Evolutionary conservation across 164 flowering plant species (phyloP).

Genomic region (Vitis cinerea): DNA sequence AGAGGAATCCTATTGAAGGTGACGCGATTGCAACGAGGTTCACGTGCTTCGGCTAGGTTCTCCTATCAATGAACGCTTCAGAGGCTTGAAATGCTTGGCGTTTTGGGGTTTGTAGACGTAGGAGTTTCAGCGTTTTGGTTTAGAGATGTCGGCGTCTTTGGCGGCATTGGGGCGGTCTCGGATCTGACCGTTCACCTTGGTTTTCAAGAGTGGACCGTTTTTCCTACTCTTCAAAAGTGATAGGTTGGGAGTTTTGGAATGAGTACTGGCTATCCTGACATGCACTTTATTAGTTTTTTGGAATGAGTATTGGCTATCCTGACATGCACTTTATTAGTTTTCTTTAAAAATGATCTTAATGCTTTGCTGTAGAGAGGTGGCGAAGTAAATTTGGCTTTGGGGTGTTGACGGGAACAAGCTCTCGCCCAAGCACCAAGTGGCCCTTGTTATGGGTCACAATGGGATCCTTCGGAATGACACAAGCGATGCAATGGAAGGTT

Average conservation of each 20-base stretch:
- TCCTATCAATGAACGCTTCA: neutral
- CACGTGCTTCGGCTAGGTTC: neutral
- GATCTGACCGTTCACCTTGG: conserved; percentile 66
- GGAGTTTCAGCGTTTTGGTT: conserved; percentile 14
- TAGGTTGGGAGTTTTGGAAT: conserved; percentile 99
- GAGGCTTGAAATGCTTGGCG: conserved; percentile 20
- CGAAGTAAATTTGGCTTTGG: conserved; percentile 97
- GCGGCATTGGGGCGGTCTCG: conserved; percentile 81
- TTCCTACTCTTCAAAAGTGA: conserved; percentile 33
- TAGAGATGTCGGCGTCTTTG: conserved; percentile 70
- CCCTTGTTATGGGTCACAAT: conserved; percentile 95
- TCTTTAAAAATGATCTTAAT: conserved; percentile 97
- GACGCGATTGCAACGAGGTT: too few relatives aligned
- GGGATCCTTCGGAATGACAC: conserved; percentile 90
- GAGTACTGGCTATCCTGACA: conserved; percentile 94
- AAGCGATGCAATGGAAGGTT: conserved; percentile 64
- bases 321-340: conserved; percentile 91
- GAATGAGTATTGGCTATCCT: conserved; percentile 98
- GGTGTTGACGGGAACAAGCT: conserved; percentile 94
- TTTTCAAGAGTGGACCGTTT: conserved; percentile 3
- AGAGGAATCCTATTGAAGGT: too few relatives aligned
- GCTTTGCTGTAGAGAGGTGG: conserved; percentile 92
- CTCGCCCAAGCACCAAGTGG: conserved; percentile 99
- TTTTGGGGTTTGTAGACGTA: conserved; percentile 6
- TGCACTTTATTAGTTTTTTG: conserved; percentile 95